Evolutionary conservation across 2,329 filamentous ascomycete genomes (phyloP), one percentile per base, ranked within the genome.

Genomic region (Byssochlamys sp.): DNA sequence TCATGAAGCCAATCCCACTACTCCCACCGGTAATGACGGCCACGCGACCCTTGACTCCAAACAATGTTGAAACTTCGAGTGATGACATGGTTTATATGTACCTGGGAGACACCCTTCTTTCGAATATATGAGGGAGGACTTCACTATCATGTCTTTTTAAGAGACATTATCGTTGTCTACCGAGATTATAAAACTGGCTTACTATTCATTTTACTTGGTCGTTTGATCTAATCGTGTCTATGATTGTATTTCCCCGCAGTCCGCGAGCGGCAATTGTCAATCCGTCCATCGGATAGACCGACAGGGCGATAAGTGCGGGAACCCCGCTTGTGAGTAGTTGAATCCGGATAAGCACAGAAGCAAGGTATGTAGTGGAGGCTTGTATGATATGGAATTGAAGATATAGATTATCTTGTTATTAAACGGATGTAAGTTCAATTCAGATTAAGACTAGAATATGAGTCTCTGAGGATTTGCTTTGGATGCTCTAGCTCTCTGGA

Each of bases 1-100:
- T 78, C 77, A 79, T 79, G 29, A 76, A 67, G 0, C 77, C 77
- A 11, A 79, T 65, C 1, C 77, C 77, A 62, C 76, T 78, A 52
- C 71, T 75, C 7, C 70, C 70, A 10, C 75, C 76, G 1, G 77
- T 79, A 0, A 79, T 73, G 11, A 78, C 65, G 7, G 77, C 77
- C 4, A 78, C 70, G 29, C 74, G 66, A 24, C 73, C 76, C 59
- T 73, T 73, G 50, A 79, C 70, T 52, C 59, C 61, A 45, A 71
- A 72, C 10, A 72, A 57, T 35, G 66, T 57, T 1, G 53, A 29
- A 6, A 52, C 14, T 54, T 49, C 28, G 4, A 68, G 53, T 14
- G 61, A 57, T 5, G 56, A 29, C 64, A 66, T 58, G 11, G 14
- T 31, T 4, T n/a, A 27, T 26, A 7, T 45, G 1, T 14, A 45